Conservation (phyloP, 306 rosid genomes). For the Lotus japonicus region DNA sequence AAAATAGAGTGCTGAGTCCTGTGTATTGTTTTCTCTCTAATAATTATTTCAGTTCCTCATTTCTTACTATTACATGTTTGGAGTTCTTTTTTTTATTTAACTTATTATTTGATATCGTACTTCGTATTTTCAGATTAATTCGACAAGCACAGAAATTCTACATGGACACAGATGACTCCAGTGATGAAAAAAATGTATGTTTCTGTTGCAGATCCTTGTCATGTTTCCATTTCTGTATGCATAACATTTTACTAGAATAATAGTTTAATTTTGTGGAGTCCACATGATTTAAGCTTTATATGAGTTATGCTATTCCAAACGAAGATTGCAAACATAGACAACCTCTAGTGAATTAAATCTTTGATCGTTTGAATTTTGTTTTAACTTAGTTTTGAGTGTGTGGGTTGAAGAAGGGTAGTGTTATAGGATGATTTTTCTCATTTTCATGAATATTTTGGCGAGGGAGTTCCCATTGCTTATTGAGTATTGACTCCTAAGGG, state of each 20-base stretch:
- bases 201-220: constrained; percentile 17
- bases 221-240: background rate
- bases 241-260: constrained; percentile 16
- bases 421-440: background rate
- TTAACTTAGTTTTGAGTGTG: background rate
- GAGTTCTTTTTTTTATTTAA: constrained; percentile 21
- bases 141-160: constrained; percentile 67
- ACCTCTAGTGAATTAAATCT: background rate
- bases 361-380: background rate
- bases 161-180: constrained; percentile 46
- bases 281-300: constrained; percentile 15
- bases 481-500: constrained; percentile 20
- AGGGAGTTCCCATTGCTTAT: background rate
- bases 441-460: constrained; percentile 7
- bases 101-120: constrained; percentile 17
- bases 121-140: constrained; percentile 62
- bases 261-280: constrained; percentile 11
- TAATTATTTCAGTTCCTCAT: background rate
- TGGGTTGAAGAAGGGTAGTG: background rate
- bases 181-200: constrained; percentile 72
- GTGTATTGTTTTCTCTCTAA: background rate
- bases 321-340: constrained; percentile 1
- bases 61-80: constrained; percentile 4
- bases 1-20: background rate
- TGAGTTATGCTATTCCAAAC: constrained; percentile 1